A percentile compares a stretch with the other conserved stretches of the same genome.
These are phyloP conservation scores for Rhynchospora breviuscula DNA, from an alignment of 176 grass and related monocot genomes.

Conservation along the genomic window DNA sequence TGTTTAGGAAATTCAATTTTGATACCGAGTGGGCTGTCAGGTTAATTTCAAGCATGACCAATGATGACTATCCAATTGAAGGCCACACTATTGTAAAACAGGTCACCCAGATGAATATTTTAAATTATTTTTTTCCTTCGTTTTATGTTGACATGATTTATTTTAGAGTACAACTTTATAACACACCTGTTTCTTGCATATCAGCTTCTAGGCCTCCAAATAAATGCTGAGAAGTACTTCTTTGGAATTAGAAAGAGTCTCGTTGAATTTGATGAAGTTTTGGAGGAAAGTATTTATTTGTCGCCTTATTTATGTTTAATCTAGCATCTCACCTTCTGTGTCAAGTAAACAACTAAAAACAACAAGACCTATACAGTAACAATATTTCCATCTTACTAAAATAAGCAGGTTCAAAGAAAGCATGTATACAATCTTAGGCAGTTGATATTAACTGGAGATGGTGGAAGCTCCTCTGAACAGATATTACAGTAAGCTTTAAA, in stretches of 20 bases:
- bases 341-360: background rate
- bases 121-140: background rate
- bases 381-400: conserved; percentile 9
- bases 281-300: conserved; percentile 51
- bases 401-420: conserved; percentile 84
- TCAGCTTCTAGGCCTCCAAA: conserved; percentile 94
- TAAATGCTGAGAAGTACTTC: conserved; percentile 96
- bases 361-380: conserved; percentile 4
- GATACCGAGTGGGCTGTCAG: conserved; percentile 93
- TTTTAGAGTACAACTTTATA: background rate
- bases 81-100: conserved; percentile 78
- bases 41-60: conserved; percentile 89
- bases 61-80: conserved; percentile 84
- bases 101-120: conserved; percentile 33
- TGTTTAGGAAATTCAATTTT: conserved; percentile 96
- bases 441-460: conserved; percentile 82
- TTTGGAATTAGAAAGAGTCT: conserved; percentile 94
- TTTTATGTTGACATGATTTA: conserved; percentile 21
- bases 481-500: conserved; percentile 79
- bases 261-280: conserved; percentile 97
- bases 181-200: background rate
- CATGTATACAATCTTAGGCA: conserved; percentile 97
- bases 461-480: conserved; percentile 71
- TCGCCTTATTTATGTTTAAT: background rate
- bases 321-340: background rate